Evolutionary conservation across 352 stramenopile genomes (phyloP).

Genomic region (Phytophthora brassicae): DNA sequence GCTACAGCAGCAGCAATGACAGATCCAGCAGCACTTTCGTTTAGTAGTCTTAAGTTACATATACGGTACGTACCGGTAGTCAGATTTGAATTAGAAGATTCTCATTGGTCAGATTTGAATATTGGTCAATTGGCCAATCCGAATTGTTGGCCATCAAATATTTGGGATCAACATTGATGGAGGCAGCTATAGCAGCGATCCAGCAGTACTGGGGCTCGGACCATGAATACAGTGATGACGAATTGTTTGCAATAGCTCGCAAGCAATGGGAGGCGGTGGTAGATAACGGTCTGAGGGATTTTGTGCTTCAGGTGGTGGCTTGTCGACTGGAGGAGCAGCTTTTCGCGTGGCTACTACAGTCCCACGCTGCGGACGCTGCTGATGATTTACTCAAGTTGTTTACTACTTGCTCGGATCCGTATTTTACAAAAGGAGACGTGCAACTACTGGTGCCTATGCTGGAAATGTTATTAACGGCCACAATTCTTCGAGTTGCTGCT

Average conservation of each 20-base stretch:
- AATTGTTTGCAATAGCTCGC: conserved; percentile 22
- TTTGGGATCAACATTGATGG: neutral
- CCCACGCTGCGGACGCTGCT: conserved; percentile 31
- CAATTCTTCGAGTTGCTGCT: conserved; percentile 17
- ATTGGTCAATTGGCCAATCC: too few relatives aligned
- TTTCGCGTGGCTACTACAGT: conserved; percentile 35
- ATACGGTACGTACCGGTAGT: too few relatives aligned
- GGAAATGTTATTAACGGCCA: conserved; percentile 11
- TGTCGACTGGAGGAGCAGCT: conserved; percentile 36
- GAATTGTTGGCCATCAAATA: neutral
- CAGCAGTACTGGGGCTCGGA: conserved; percentile 17
- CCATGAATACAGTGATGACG: neutral
- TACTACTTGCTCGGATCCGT: conserved; percentile 8
- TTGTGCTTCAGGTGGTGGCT: conserved; percentile 30
- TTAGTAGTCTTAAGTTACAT: conserved; percentile 15
- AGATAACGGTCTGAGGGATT: conserved; percentile 3
- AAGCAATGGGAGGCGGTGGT: conserved; percentile 18
- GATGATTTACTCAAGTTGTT: conserved; percentile 21
- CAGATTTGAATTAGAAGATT: conserved; percentile 1
- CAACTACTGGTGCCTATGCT: conserved; percentile 9
- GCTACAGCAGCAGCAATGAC: neutral
- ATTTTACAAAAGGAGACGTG: conserved; percentile 4
- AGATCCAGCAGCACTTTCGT: conserved; percentile 25
- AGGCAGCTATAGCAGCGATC: conserved; percentile 6
- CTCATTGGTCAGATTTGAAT: conserved; percentile 24